Percentiles rank a stretch among this genome's conserved stretches.
Evolutionary conservation across 192 early-diverging fungal species (phyloP).

Genomic region (Dissophora globulifera): DNA sequence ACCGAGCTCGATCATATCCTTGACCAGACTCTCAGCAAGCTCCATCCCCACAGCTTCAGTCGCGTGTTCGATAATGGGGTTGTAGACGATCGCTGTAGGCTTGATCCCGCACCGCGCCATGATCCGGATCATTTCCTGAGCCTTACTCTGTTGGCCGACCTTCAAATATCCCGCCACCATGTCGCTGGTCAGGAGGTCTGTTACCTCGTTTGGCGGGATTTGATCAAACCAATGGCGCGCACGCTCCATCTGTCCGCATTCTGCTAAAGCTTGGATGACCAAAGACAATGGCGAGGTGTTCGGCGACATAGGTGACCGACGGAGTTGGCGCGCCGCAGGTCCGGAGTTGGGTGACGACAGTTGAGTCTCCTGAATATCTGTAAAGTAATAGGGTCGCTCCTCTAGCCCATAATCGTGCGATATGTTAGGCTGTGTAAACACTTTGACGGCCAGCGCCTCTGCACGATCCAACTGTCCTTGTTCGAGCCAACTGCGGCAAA

Average conservation of each 20-base stretch:
- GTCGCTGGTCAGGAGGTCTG: conserved; percentile 40
- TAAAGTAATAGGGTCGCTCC: conserved; percentile 33
- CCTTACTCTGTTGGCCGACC: conserved; percentile 31
- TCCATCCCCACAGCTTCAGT: conserved; percentile 25
- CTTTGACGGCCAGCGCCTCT: conserved; percentile 36
- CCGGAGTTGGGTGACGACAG: neutral
- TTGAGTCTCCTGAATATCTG: conserved; percentile 15
- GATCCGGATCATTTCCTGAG: conserved; percentile 49
- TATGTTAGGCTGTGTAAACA: conserved; percentile 30
- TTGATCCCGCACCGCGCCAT: conserved; percentile 42
- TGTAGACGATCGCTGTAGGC: conserved; percentile 46
- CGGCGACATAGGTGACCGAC: conserved; percentile 44
- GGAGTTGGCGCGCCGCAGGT: conserved; percentile 4
- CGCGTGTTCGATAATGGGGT: conserved; percentile 47
- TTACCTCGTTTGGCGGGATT: conserved; percentile 30
- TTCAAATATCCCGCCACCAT: conserved; percentile 46
- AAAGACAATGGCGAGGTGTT: conserved; percentile 35
- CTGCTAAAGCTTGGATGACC: conserved; percentile 40
- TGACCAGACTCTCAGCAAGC: conserved; percentile 29
- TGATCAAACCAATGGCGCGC: conserved; percentile 43
- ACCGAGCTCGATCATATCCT: conserved; percentile 29
- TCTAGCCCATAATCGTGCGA: conserved; percentile 39
- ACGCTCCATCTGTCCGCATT: conserved; percentile 47
- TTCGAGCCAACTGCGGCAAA: conserved; percentile 49
- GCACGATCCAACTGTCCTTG: conserved; percentile 44